These are phyloP conservation scores for Solidago caesia DNA, from an alignment of 129 eudicot species.

Conservation along the genomic window DNA sequence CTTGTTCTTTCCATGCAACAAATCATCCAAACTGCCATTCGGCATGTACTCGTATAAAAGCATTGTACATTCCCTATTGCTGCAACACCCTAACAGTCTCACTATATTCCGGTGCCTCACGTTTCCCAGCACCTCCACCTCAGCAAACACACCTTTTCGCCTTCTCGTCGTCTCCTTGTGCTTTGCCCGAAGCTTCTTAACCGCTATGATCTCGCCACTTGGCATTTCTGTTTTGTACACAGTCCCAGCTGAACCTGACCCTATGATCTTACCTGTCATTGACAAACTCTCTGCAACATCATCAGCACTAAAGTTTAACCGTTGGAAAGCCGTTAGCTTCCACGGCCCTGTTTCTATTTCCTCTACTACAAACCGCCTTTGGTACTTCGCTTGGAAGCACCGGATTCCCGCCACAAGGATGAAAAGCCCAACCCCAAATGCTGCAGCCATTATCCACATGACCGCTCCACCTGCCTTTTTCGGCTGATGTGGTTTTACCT, in stretches of 20 bases:
- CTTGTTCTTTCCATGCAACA: conserved; percentile 75
- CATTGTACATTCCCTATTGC: conserved; percentile 80
- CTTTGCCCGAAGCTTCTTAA: conserved; percentile 87
- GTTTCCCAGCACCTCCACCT: conserved; percentile 93
- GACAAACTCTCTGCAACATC: conserved; percentile 75
- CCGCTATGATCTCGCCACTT: conserved; percentile 91
- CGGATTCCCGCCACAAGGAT: conserved; percentile 66
- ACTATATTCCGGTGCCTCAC: conserved; percentile 94
- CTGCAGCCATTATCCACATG: conserved; percentile 87
- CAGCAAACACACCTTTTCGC: conserved; percentile 86
- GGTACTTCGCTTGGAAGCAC: conserved; percentile 58
- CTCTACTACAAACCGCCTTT: conserved; percentile 24
- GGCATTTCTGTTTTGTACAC: conserved; percentile 97
- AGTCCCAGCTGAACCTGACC: conserved; percentile 90
- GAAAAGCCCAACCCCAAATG: conserved; percentile 66
- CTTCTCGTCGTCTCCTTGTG: conserved; percentile 66
- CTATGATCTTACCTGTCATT: conserved; percentile 72
- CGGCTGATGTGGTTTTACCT: conserved; percentile 27
- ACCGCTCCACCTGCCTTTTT: conserved; percentile 69
- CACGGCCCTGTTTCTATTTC: conserved; percentile 71
- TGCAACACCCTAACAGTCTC: conserved; percentile 88
- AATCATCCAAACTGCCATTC: conserved; percentile 84
- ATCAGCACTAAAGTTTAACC: conserved; percentile 83
- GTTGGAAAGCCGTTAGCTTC: conserved; percentile 93
- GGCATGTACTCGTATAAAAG: conserved; percentile 98